Percentiles rank a stretch among this genome's conserved stretches.
Evolutionary conservation across 2,329 filamentous ascomycete genomes (phyloP).

Genomic region (Sclerotinia spermophila): DNA sequence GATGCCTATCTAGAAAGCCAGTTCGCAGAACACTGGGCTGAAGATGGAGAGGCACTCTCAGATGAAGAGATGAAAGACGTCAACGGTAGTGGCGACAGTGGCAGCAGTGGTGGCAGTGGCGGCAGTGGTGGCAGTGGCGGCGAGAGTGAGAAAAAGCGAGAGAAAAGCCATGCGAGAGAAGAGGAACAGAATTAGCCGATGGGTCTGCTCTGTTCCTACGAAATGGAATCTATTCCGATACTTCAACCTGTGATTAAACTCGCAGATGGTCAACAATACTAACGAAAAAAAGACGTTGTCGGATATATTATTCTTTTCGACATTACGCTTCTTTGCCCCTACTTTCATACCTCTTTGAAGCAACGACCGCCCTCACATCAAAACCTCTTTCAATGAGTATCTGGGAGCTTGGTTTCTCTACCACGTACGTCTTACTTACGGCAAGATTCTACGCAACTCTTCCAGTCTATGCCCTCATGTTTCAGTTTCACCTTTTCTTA

Average conservation of each 20-base stretch:
- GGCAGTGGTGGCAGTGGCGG: not conserved
- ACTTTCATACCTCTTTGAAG: not conserved
- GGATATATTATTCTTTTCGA: not conserved
- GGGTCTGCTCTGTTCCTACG: too few relatives aligned
- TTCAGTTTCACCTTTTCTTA: not conserved
- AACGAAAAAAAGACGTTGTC: not conserved
- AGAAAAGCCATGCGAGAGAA: too few relatives aligned
- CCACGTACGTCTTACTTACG: not conserved
- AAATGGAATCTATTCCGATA: not conserved
- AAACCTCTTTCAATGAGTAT: not conserved
- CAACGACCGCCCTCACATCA: not conserved
- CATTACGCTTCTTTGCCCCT: too few relatives aligned
- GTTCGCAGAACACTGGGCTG: conserved; percentile 38
- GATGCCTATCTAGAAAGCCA: conserved; percentile 53
- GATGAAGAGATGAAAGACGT: conserved; percentile 6
- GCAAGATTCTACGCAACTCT: not conserved
- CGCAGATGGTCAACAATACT: not conserved
- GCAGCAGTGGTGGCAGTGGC: not conserved
- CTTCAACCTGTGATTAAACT: not conserved
- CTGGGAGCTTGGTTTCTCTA: too few relatives aligned
- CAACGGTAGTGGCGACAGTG: not conserved
- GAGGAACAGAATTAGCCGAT: not conserved
- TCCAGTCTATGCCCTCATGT: not conserved
- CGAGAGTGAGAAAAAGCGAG: not conserved
- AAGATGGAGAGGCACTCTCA: conserved; percentile 13